Base-by-base conservation (phyloP, 768 basidiomycete species). In the Sarcomyxa edulis region DNA sequence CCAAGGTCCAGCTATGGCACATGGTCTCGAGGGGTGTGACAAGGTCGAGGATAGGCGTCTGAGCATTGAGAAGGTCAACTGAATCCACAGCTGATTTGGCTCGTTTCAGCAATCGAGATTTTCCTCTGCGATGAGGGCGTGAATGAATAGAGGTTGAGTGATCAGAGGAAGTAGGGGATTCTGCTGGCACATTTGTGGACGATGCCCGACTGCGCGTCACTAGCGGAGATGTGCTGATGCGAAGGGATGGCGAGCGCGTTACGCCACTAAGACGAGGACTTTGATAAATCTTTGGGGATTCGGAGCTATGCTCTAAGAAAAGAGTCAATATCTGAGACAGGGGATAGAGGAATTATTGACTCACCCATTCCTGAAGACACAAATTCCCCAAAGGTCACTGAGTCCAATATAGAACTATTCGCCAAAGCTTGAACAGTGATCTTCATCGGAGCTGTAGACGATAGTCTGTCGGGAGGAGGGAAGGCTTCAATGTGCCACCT, bases 311-410 rank as follows among this genome's bases (percentile, higher is more conserved):
- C n/a, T 42, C 44, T 11, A 32, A 46, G 15, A 42, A 43, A 6
- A 16, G 28, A 12, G 16, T 16, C 12, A 3, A 26, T 35, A 37
- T 14, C 14, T 28, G 24, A 23, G 28, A 44, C 7, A 30, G 18
- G 39, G 12, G 38, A 29, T 36, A 42, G n/a, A 41, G 27, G 30
- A 39, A 25, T 44, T 35, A 43, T 28, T 14, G 43, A 58, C 43
- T 44, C 35, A 59, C 79, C 71, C 41, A 63, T 54, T 16, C 70
- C 59, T 64, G 68, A 74, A 50, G 82, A 88, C 23, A 72, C 71
- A 58, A 86, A 88, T 45, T 78, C 71, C 39, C 86, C 88, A 57
- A 86, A 84, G 10, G 73, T 72, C 39, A 81, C 69, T 0, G 77
- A 71, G 49, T 86, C 84, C 12, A 88, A 54, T 25, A 86, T 53